Evolutionary conservation across 345 rosid species (phyloP), one percentile per base, ranked within the genome.

Genomic region (Aegle marmelos): DNA sequence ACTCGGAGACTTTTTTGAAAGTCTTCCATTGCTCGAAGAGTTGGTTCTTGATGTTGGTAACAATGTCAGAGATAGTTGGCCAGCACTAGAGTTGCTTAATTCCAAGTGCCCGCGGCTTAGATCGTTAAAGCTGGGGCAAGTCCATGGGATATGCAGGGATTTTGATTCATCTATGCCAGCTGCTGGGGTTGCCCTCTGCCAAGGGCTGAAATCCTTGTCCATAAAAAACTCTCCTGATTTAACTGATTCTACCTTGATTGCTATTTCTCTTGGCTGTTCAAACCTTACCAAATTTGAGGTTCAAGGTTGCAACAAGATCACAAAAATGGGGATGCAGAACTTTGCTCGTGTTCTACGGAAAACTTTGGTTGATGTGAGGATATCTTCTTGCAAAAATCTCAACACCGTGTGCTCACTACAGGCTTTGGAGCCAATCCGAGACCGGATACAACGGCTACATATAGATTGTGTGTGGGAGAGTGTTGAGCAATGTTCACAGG

Each of bases 391-490:
- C 68, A 87, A 86, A 86, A 90, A 90, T 72, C 87, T 94, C 4
- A 79, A 87, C 25, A 77, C 94, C 17, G 72, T n/a, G 0, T 80
- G 88, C 14, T 92, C 97, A 14, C 2, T 75, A 90, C 68, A 84
- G 82, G 90, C 97, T 0, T 24, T 94, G 53, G 97, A 93, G 67
- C 97, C 98, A 0, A 83, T 92, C 28, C 79, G 83, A 17, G 89
- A 90, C 24, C 84, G 80, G 79, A 89, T 97, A 65, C 85, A 90
- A 82, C 78, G 83, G 54, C 89, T 97, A 36, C 98, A 94, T 79
- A 83, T 96, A 9, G 99, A 96, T 68, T 96, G 98, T 25, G 83
- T 91, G 7, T 92, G 99, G 99, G 87, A 88, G 73, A 81, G 80
- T 28, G 68, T 74, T 41, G 31, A 74, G 37, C 77, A 28, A 21